Base-by-base conservation (phyloP, 2,329 filamentous ascomycete genomes). In the Madurella fahalii region DNA sequence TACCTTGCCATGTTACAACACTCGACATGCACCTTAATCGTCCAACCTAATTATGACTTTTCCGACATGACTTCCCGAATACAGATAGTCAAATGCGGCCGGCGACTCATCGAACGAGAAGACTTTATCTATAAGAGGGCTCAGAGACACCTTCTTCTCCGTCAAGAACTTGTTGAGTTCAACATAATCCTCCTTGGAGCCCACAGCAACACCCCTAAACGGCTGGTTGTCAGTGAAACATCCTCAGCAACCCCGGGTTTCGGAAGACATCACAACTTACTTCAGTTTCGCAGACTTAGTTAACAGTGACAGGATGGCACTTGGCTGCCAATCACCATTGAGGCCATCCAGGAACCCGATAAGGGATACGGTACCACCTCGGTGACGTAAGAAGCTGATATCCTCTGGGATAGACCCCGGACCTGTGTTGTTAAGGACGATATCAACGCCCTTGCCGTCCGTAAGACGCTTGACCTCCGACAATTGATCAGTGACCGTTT, bases 361-460 rank as follows among this genome's bases (percentile, higher is more conserved):
- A 8, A 63, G 25, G 18, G 56, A 52, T 5, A 63, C 47, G 32
- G 40, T 7, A 2, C 60, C 61, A n/a, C 45, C 41, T 2, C 43
- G 40, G 5, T 45, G 34, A 16, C 44, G 30, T 12, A 62, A 40
- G 9, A 48, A 51, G 18, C 32, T 49, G 25, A 66, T 50, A 18
- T 67, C 62, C 0, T 59, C 42, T 2, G 58, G 58, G 11, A 66
- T 55, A 4, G 61, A 62, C 9, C 16, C 49, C 5, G 60, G 59
- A 0, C 65, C 65, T 7, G 44, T 56, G 42, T 65, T 67, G 57
- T 67, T 67, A 42, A 68, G 18, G 2, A 68, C 61, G 25, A 62
- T 30, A 44, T 66, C 61, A 2, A 66, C 66, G 7, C 66, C 65
- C 25, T 55, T 56, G 25, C 63, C 64, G 20, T 58, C 49, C 1